phyloP scores from a whole-genome alignment of 2,329 filamentous ascomycete species.

The Fusarium pseudocircinatum region DNA sequence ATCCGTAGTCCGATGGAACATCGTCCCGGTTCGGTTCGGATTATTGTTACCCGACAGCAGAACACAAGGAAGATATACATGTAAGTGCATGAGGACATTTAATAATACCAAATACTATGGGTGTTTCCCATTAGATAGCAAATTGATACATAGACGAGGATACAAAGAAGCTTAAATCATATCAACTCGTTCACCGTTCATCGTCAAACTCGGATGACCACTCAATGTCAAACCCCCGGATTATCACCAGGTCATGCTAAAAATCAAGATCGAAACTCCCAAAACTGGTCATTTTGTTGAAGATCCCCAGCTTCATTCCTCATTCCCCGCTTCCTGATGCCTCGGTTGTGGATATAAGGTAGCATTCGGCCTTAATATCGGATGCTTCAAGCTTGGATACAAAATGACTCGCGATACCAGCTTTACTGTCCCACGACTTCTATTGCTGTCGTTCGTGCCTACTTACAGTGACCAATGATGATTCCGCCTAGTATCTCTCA shows the following conservation, averaged over 20 bases:
- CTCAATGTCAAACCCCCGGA: not conserved
- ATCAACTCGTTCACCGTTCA: not conserved
- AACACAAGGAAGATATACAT: not conserved
- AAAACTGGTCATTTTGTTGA: not conserved
- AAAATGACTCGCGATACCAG: not conserved
- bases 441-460: not conserved
- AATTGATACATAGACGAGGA: too few species aligned
- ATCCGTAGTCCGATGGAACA: not conserved
- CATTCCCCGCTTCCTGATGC: not conserved
- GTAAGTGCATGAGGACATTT: rapidly evolving
- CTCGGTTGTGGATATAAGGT: not conserved
- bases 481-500: not conserved
- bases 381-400: not conserved
- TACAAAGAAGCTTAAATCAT: not conserved
- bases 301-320: not conserved
- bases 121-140: too few species aligned
- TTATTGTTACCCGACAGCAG: not conserved
- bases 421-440: not conserved
- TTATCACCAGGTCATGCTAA: not conserved
- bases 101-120: too few species aligned
- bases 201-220: not conserved
- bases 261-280: not conserved
- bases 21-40: not conserved
- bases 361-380: not conserved
- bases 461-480: not conserved